phyloP scores from a whole-genome alignment of 2,329 filamentous ascomycete genomes.

The Aspergillus alliaceus region DNA sequence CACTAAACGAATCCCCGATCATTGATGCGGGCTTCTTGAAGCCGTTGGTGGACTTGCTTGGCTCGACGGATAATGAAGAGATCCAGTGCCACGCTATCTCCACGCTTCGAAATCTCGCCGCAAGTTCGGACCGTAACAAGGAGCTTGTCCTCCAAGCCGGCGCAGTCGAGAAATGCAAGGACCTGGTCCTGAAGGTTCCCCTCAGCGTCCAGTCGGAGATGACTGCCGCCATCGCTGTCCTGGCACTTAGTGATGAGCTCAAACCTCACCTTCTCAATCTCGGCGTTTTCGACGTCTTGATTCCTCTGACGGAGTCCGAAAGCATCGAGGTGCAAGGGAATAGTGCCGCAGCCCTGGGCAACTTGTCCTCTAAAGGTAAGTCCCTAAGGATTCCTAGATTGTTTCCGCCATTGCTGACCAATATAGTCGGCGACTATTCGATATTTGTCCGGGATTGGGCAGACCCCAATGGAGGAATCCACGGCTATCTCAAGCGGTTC shows the following conservation, averaged over 20 bases:
- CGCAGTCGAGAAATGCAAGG: constrained; percentile 97
- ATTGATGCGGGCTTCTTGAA: constrained; percentile 96
- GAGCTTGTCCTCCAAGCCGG: constrained; percentile 94
- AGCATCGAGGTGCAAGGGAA: constrained; percentile 99
- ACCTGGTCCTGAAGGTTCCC: constrained; percentile 88
- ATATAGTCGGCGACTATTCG: constrained; percentile 85
- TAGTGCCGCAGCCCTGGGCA: constrained; percentile 91
- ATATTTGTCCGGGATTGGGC: constrained; percentile 95
- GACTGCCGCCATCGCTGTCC: constrained; percentile 97
- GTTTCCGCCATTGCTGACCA: constrained; percentile 23
- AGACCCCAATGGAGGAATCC: constrained; percentile 88
- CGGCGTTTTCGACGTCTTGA: constrained; percentile 93
- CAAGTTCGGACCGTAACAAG: constrained; percentile 97
- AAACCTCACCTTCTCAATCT: constrained; percentile 88
- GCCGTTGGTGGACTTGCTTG: constrained; percentile 87
- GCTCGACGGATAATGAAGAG: constrained; percentile 95
- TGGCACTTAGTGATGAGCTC: constrained; percentile 92
- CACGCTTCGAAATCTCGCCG: constrained; percentile 89
- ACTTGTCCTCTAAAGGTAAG: constrained; percentile 93
- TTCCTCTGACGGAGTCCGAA: constrained; percentile 89
- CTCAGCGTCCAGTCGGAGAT: constrained; percentile 97
- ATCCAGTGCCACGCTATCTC: constrained; percentile 99
- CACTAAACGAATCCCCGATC: constrained; percentile 95
- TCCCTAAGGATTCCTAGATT: not conserved
- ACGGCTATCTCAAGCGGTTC: constrained; percentile 92